These are phyloP conservation scores for Dianthus caryophyllus DNA, from an alignment of 148 eudicot genomes.

Conservation along the genomic window DNA sequence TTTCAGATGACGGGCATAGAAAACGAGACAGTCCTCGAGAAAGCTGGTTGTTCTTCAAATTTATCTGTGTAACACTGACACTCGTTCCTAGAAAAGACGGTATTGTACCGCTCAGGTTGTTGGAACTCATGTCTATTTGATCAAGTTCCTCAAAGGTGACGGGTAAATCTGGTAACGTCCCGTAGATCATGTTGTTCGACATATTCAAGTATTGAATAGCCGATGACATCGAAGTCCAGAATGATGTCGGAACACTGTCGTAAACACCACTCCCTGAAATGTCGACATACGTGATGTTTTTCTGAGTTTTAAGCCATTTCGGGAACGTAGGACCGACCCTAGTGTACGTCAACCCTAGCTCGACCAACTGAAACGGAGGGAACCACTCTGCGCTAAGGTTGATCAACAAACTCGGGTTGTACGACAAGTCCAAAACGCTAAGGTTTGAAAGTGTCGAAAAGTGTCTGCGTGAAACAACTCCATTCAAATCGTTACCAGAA, in stretches of 20 bases:
- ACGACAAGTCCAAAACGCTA: conserved; percentile 20
- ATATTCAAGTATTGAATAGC: conserved; percentile 1
- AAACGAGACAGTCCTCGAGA: not conserved
- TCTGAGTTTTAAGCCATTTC: conserved; percentile 21
- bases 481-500: conserved; percentile 27
- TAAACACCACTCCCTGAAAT: conserved; percentile 9
- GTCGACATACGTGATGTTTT: not conserved
- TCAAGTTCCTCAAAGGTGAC: not conserved
- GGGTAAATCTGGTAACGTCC: not conserved
- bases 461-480: conserved; percentile 18
- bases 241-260: conserved; percentile 5
- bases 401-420: conserved; percentile 14
- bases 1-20: not conserved
- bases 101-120: conserved; percentile 19
- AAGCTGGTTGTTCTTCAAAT: conserved; percentile 9
- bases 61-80: not conserved
- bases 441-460: conserved; percentile 25
- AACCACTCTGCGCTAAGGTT: conserved; percentile 20
- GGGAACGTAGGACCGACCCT: conserved; percentile 23
- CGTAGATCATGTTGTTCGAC: conserved; percentile 22
- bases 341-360: not conserved
- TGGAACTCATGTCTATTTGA: conserved; percentile 7
- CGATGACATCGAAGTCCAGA: not conserved
- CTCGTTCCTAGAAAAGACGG: conserved; percentile 10
- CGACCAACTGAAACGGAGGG: conserved; percentile 14